Base-by-base conservation (phyloP, 2,329 filamentous ascomycete species). In the Aspergillus ochraceoroseus region DNA sequence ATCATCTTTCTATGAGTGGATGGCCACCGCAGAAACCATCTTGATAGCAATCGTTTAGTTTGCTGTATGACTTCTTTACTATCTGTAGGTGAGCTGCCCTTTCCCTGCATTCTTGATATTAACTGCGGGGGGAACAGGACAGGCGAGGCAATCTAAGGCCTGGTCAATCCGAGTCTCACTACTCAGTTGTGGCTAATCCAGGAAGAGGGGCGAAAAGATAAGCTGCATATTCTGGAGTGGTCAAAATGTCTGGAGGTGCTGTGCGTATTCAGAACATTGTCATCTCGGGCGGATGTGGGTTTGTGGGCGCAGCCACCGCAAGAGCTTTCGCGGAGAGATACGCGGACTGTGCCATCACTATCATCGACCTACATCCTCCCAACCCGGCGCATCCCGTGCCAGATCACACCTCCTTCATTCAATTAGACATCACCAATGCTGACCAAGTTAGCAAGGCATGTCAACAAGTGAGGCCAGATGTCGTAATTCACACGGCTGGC, bases 401-500 rank as follows among this genome's bases (percentile, higher is more conserved):
- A 30, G 36, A 49, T 22, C 29, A 47, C 2, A 46, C 54, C 18
- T 25, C 43, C 17, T 67, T 53, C 32, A 41, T 61, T 23, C 50
- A 57, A 38, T 59, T 55, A 5, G 63, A 70, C 41, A 51, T 70
- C 20, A 64, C 62, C 12, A 53, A 51, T 15, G 18, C 41, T 11
- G 39, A 47, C 7, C 43, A 60, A 34, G 51, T 67, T 32, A 38
- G 36, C 14, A 43, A 56, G 26, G 58, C 49, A 7, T 66, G 80
- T 34, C 36, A 56, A 8, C 50, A 62, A 37, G 60, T 63, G 6
- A 59, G 55, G 17, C 75, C 75, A 2, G 61, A 71, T 41, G 58
- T 75, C 7, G 68, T 80, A 6, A 61, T 79, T 7, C 76, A 80
- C 41, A 71, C 73, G 0, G 77, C 75, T 3, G 75, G 65, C 5